Conservation (phyloP, 169 alveolate species). For the Cryptosporidium sp. region DNA sequence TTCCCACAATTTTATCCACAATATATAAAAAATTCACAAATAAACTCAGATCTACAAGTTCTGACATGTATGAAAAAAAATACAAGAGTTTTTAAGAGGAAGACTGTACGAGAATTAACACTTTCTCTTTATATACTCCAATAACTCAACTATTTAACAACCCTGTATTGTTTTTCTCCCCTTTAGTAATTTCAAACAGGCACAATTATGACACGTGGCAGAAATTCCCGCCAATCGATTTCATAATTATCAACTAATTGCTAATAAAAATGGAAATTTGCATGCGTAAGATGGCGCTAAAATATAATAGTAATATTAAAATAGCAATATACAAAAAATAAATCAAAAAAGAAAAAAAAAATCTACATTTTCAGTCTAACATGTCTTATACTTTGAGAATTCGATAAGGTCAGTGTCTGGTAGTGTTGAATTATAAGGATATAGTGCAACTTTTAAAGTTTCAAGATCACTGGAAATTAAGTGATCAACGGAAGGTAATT, state of each 20-base stretch:
- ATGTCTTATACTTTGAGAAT: slow-evolving; percentile 29
- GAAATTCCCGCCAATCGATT: not conserved
- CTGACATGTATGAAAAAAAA: not conserved
- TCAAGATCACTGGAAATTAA: not conserved
- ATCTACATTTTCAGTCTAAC: not conserved
- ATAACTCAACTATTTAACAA: not conserved
- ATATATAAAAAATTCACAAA: too few species aligned
- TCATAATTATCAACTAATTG: not conserved
- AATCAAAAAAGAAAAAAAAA: not conserved
- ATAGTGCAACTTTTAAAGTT: slow-evolving; percentile 28
- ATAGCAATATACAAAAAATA: not conserved
- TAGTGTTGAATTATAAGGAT: slow-evolving; percentile 35
- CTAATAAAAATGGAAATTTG: not conserved
- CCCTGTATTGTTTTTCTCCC: not conserved
- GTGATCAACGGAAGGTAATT: slow-evolving; percentile 37
- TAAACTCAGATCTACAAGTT: not conserved
- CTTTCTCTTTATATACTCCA: not conserved
- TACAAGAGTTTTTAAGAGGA: not conserved
- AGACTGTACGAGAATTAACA: not conserved
- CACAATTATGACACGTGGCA: not conserved
- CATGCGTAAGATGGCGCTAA: slow-evolving; percentile 7
- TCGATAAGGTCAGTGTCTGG: slow-evolving; percentile 48
- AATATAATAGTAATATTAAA: not conserved
- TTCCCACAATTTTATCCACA: not conserved
- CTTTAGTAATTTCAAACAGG: not conserved